Evolutionary conservation across 345 rosid genomes (phyloP).

Genomic region (Murraya koenigii): DNA sequence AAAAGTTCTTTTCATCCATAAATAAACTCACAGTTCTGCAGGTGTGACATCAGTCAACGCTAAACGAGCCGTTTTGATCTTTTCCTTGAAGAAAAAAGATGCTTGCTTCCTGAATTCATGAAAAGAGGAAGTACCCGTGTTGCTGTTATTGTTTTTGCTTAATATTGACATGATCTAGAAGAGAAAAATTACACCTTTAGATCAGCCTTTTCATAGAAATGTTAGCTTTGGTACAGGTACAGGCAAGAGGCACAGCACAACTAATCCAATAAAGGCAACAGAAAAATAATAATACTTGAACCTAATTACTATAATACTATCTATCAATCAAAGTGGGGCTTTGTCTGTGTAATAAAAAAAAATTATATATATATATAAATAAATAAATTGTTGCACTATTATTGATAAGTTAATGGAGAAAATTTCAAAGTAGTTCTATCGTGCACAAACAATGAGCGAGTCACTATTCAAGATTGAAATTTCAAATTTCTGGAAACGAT

Average conservation of each 20-base stretch:
- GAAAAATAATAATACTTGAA: not conserved
- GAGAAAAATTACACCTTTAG: not conserved
- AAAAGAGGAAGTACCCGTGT: constrained; percentile 55
- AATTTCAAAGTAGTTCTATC: constrained; percentile 17
- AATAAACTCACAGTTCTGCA: constrained; percentile 45
- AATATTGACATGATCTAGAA: constrained; percentile 43
- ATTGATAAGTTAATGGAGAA: not conserved
- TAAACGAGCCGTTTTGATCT: constrained; percentile 83
- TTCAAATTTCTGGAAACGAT: not conserved
- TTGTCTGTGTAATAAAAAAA: not conserved
- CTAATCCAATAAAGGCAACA: not conserved
- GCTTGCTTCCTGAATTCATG: constrained; percentile 85
- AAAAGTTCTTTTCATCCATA: not conserved
- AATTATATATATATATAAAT: not conserved
- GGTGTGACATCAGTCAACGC: constrained; percentile 93
- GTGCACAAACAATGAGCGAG: not conserved
- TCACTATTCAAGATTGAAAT: not conserved
- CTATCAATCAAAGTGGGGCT: not conserved
- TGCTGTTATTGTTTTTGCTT: constrained; percentile 45
- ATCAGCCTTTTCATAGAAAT: not conserved
- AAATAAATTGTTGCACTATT: not conserved
- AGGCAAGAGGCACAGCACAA: not conserved
- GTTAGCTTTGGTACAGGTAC: not conserved
- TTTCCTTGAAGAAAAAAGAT: constrained; percentile 88
- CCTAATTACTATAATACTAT: too few species aligned